Evolutionary conservation across 768 basidiomycete genomes (phyloP), one percentile per base, ranked within the genome.

Genomic region (Kwoniella shandongensis): DNA sequence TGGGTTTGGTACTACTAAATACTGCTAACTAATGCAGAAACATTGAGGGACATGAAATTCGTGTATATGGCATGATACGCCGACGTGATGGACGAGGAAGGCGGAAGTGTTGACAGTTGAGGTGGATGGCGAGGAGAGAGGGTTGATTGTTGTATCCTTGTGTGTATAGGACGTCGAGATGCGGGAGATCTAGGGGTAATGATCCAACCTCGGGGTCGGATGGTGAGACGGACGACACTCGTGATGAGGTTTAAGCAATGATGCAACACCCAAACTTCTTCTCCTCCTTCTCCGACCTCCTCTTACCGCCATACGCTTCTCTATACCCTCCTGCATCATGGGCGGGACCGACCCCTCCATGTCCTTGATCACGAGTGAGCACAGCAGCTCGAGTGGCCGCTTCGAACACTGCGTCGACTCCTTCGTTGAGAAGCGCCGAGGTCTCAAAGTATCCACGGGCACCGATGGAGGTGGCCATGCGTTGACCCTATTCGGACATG

Each of bases 391-490:
- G 81, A 11, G 96, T 98, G 29, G 96, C 96, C 0, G 89, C 88
- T 79, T 99, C 96, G 66, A 98, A 99, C 42, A 97, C 90, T 66
- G 96, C 90, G 76, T 98, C 96, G 25, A 78, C 76, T 20, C 75
- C 75, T 54, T 73, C 61, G 53, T 76, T 77, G 17, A 69, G 61
- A 47, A 93, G 80, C 26, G 91, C 88, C 10, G 88, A 90, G 68
- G 92, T 96, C 75, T 97, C 94, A 75, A 91, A 91, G 81, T 97
- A 98, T 39, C 85, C 88, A 25, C 90, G 84, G 26, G 94, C 94
- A 25, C 93, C 92, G 61, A 98, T 97, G 35, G 80, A 81, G 27
- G 81, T 79, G 2, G 92, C 90, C 20, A 89, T 88, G 29, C 83
- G 82, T 79, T 91, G 88, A 22, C 88, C 94, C 78, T 89, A 35